Conservation (phyloP, 768 basidiomycete genomes). For the Leccinellum rugosiceps region DNA sequence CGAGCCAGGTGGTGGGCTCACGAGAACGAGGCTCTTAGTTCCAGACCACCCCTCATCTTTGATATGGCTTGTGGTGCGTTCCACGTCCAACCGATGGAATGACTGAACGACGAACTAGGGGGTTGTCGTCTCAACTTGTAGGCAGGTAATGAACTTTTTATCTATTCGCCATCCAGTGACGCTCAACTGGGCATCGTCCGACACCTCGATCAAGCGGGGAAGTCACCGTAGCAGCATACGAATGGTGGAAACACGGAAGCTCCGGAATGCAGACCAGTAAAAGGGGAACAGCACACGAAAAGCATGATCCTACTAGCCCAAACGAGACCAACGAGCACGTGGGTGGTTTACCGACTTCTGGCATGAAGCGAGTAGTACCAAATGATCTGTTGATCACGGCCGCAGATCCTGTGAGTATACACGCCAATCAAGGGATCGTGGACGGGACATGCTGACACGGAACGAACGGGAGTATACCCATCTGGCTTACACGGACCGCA, state of each 20-base stretch:
- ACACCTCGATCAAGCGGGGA: slow-evolving; percentile 48
- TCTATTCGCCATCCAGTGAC: slow-evolving; percentile 22
- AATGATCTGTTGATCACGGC: slow-evolving; percentile 19
- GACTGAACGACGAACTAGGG: not conserved
- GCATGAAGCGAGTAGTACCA: slow-evolving; percentile 10
- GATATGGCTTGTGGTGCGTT: slow-evolving; percentile 31
- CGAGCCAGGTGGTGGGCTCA: slow-evolving; percentile 24
- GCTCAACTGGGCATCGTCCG: not conserved
- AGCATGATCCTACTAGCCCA: not conserved
- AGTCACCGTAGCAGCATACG: slow-evolving; percentile 53
- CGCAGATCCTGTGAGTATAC: slow-evolving; percentile 24
- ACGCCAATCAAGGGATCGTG: not conserved
- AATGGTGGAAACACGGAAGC: slow-evolving; percentile 53
- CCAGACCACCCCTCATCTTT: slow-evolving; percentile 23
- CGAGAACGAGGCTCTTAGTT: slow-evolving; percentile 9
- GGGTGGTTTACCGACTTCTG: not conserved
- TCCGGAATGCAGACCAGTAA: slow-evolving; percentile 21
- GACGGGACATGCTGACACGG: slow-evolving; percentile 11
- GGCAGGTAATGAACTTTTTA: slow-evolving; percentile 21
- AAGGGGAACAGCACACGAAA: slow-evolving; percentile 1
- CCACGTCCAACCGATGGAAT: not conserved
- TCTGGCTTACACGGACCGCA: slow-evolving; percentile 54
- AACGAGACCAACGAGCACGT: not conserved
- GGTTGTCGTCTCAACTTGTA: not conserved
- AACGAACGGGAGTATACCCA: slow-evolving; percentile 49